phyloP scores from a whole-genome alignment of 805 yeast species.

The Ascoidea rubescens region DNA sequence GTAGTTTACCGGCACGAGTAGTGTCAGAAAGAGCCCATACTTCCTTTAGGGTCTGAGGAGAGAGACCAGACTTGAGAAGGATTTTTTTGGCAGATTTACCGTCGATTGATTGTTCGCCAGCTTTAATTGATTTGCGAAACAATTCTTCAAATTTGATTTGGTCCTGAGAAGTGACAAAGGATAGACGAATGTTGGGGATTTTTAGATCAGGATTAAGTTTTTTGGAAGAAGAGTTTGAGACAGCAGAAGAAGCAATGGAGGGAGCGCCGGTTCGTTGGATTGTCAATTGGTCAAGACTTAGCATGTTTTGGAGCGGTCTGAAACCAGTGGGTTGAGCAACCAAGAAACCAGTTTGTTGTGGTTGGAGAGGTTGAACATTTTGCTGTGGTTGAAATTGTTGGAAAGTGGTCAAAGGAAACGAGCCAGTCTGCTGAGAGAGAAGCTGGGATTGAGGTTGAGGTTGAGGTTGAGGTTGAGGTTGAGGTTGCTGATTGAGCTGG shows the following conservation, averaged over 20 bases:
- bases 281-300: slow-evolving; percentile 21
- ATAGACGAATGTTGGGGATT: slow-evolving; percentile 63
- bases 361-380: slow-evolving; percentile 14
- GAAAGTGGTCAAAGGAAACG: slow-evolving; percentile 5
- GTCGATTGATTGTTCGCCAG: slow-evolving; percentile 32
- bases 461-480: slow-evolving; percentile 6
- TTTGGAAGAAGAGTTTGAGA: slow-evolving; percentile 17
- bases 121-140: slow-evolving; percentile 64
- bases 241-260: slow-evolving; percentile 21
- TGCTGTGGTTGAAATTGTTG: slow-evolving; percentile 15
- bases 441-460: slow-evolving; percentile 5
- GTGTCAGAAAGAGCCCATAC: slow-evolving; percentile 92
- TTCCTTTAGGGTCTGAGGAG: slow-evolving; percentile 62
- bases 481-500: slow-evolving; percentile 7
- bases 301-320: slow-evolving; percentile 21
- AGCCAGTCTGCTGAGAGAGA: neutral
- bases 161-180: slow-evolving; percentile 75
- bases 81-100: slow-evolving; percentile 72
- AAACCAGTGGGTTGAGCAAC: slow-evolving; percentile 28
- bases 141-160: slow-evolving; percentile 78
- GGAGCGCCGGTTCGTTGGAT: slow-evolving; percentile 35
- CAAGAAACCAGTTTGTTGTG: slow-evolving; percentile 19
- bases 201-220: slow-evolving; percentile 43
- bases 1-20: slow-evolving; percentile 65
- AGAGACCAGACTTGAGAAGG: slow-evolving; percentile 63